phyloP scores from a whole-genome alignment of 2,329 filamentous ascomycete species.

The Colletotrichum melonis region DNA sequence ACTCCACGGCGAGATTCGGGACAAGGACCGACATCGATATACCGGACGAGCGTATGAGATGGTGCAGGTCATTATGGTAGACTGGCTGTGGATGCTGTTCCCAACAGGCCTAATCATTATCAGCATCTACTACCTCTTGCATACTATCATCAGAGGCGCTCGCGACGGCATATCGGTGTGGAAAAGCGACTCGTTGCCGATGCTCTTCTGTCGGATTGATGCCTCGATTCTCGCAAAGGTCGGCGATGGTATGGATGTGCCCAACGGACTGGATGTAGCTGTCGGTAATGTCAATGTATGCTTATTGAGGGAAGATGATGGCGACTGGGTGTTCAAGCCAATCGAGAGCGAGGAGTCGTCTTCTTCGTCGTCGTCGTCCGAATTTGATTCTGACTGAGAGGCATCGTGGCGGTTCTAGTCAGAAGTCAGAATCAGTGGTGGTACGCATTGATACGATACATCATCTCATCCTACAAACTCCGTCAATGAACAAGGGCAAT shows the following conservation, averaged over 20 bases:
- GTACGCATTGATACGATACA: constrained; percentile 8
- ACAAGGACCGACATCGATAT: constrained; percentile 36
- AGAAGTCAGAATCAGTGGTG: not conserved
- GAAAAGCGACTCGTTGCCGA: constrained; percentile 51
- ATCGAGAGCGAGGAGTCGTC: constrained; percentile 34
- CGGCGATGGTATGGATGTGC: constrained; percentile 48
- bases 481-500: not conserved
- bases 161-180: constrained; percentile 49
- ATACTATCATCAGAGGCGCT: constrained; percentile 49
- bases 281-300: constrained; percentile 48
- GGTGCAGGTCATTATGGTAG: constrained; percentile 46
- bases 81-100: constrained; percentile 51
- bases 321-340: constrained; percentile 50
- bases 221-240: constrained; percentile 45
- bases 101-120: constrained; percentile 47
- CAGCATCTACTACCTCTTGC: constrained; percentile 48
- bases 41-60: constrained; percentile 45
- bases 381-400: constrained; percentile 22
- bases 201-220: constrained; percentile 52
- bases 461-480: not conserved
- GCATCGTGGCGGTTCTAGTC: not conserved
- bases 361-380: constrained; percentile 11
- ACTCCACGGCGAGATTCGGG: constrained; percentile 41
- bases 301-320: constrained; percentile 45
- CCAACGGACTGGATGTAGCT: constrained; percentile 46